Evolutionary conservation across 2,329 filamentous ascomycete genomes (phyloP), one percentile per base, ranked within the genome.

Genomic region (Alternaria sp.): DNA sequence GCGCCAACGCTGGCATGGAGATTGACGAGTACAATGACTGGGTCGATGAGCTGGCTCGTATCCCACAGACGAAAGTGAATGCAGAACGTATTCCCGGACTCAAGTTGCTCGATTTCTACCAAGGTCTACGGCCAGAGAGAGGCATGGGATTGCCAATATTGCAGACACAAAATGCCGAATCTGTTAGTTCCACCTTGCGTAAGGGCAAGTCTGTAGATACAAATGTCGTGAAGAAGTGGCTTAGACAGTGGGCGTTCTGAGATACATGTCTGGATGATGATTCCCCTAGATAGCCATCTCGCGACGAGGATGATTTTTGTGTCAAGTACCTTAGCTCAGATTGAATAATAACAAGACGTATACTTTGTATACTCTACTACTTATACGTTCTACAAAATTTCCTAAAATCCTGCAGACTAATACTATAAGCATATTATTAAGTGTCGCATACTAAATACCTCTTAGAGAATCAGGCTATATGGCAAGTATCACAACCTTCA

Each of bases 161-260:
- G 6, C 36, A 51, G 1, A 56, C 53, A 7, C 17, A 24, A 13
- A 51, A 39, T 8, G 17, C 53, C 0, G 45, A 56, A 9, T 24
- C 37, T 23, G 39, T 36, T 5, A 56, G 53, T 9, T 24, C 24
- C 14, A 51, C 53, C 0, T 24, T 56, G 13, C 39, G 53, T 0
- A 24, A 51, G 1, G 53, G 45, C 0, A 50, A 10, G 5, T 37
- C 37, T 7, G 46, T 56, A 2, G 45, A 56, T 44, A 5, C n/a
- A n/a, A 5, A 5, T 11, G 45, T 44, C 1, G 8, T 56, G 0
- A 34, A 14, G 17, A 56, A 44, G 29, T 56, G 53, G 53, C 28
- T 56, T n/a, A 24, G 17, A 23, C 53, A 56, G 10, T 56, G 53
- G 53, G 29, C 29, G 0, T 56, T 56, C 4, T 56, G n/a, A n/a